These are phyloP conservation scores for Pythium vanterpoolii DNA, from an alignment of 352 stramenopile species.

Conservation along the genomic window DNA sequence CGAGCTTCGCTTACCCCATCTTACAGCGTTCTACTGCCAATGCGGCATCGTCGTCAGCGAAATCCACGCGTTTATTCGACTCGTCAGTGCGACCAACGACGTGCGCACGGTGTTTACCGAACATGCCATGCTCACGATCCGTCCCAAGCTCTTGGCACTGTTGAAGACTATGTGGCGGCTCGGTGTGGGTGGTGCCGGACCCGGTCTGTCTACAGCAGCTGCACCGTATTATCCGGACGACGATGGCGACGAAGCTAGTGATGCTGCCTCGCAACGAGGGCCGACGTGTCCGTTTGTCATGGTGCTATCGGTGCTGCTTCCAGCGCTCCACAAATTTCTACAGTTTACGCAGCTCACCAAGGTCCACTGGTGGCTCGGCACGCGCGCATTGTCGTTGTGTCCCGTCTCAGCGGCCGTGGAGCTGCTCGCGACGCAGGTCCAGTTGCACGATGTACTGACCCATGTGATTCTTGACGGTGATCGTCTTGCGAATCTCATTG, in stretches of 20 bases:
- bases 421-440: conserved; percentile 41
- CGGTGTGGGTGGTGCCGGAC: background rate
- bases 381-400: background rate
- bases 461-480: conserved; percentile 27
- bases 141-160: conserved; percentile 25
- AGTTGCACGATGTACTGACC: conserved; percentile 45
- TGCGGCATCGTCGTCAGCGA: conserved; percentile 39
- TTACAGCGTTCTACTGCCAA: conserved; percentile 39
- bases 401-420: background rate
- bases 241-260: conserved; percentile 7
- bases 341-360: conserved; percentile 40
- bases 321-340: conserved; percentile 55
- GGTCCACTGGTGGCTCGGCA: conserved; percentile 30
- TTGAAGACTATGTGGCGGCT: conserved; percentile 10
- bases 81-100: background rate
- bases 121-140: conserved; percentile 24
- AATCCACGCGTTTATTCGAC: conserved; percentile 30
- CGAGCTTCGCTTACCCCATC: conserved; percentile 15
- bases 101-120: conserved; percentile 16
- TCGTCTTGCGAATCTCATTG: conserved; percentile 36
- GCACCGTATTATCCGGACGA: conserved; percentile 8
- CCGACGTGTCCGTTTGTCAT: conserved; percentile 55
- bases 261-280: background rate
- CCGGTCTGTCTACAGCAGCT: background rate
- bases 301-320: conserved; percentile 54